Conservation (phyloP, 192 early-diverging fungal genomes). For the Thamnidium elegans region DNA sequence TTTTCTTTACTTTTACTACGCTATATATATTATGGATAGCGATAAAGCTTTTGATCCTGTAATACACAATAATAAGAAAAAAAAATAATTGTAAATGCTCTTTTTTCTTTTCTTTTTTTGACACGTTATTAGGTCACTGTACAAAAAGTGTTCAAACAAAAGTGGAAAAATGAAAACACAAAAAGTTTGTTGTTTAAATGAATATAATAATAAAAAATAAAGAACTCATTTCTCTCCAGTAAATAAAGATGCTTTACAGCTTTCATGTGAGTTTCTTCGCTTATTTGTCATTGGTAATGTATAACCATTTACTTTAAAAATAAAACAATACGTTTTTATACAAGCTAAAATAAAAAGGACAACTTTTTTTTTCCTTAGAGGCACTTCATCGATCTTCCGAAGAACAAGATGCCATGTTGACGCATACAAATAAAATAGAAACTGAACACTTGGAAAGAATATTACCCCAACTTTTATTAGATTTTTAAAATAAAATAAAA, state of each 20-base stretch:
- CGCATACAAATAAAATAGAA: not conserved
- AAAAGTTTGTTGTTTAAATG: not conserved
- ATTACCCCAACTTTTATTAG: constrained; percentile 18
- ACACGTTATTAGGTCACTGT: not conserved
- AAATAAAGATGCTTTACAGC: not conserved
- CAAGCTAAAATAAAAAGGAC: too few species aligned
- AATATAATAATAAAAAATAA: not conserved
- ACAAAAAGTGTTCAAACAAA: not conserved
- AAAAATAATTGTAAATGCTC: too few species aligned
- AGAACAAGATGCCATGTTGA: not conserved
- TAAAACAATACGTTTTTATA: too few species aligned
- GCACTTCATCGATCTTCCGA: constrained; percentile 7
- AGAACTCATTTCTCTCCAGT: not conserved
- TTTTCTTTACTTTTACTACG: too few species aligned
- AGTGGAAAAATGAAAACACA: not conserved
- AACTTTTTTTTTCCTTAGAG: too few species aligned
- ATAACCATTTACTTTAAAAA: too few species aligned
- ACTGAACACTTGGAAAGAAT: constrained; percentile 9
- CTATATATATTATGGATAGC: too few species aligned
- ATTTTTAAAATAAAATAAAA: constrained; percentile 5
- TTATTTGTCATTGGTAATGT: constrained; percentile 3
- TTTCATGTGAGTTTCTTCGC: not conserved
- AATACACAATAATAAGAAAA: not conserved
- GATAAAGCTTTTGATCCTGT: not conserved
- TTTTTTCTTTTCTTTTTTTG: not conserved